phyloP scores from a whole-genome alignment of 2,329 filamentous ascomycete genomes.

The Cercospora nicotianae region DNA sequence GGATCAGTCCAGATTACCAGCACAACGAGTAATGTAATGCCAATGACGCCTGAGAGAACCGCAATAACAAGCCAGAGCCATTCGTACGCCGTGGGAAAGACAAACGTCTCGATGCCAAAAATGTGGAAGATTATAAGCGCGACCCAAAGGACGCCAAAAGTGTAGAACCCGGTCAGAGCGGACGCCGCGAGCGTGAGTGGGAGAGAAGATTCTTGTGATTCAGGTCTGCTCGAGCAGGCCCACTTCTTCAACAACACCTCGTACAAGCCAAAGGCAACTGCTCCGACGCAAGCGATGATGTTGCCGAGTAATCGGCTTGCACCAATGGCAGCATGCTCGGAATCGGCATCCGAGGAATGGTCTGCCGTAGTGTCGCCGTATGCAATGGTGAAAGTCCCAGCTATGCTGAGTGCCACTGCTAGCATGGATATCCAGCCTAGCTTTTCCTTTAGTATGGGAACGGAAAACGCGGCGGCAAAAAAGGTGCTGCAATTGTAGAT shows the following conservation, averaged over 20 bases:
- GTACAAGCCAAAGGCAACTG: constrained; percentile 39
- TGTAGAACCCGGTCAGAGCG: constrained; percentile 38
- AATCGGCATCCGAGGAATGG: constrained; percentile 19
- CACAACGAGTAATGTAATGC: constrained; percentile 36
- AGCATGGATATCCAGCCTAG: constrained; percentile 32
- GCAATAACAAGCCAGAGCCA: constrained; percentile 35
- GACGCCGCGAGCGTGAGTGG: constrained; percentile 36
- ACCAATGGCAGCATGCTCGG: constrained; percentile 27
- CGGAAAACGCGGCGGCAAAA: constrained; percentile 38
- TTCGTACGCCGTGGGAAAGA: constrained; percentile 30
- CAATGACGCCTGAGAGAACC: constrained; percentile 33
- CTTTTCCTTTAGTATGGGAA: constrained; percentile 36
- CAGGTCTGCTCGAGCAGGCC: constrained; percentile 34
- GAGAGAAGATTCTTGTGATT: constrained; percentile 31
- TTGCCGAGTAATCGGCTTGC: constrained; percentile 35
- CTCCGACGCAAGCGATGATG: constrained; percentile 34
- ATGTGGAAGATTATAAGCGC: constrained; percentile 35
- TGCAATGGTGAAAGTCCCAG: constrained; percentile 38
- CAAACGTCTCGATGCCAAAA: constrained; percentile 35
- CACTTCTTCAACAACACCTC: constrained; percentile 41
- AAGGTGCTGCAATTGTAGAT: constrained; percentile 41
- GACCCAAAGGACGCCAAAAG: constrained; percentile 34
- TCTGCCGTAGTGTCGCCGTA: constrained; percentile 37
- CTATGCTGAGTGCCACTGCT: constrained; percentile 37
- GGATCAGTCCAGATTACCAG: constrained; percentile 40